Conservation (phyloP, 768 basidiomycete genomes). For the Lentinus brumalis region DNA sequence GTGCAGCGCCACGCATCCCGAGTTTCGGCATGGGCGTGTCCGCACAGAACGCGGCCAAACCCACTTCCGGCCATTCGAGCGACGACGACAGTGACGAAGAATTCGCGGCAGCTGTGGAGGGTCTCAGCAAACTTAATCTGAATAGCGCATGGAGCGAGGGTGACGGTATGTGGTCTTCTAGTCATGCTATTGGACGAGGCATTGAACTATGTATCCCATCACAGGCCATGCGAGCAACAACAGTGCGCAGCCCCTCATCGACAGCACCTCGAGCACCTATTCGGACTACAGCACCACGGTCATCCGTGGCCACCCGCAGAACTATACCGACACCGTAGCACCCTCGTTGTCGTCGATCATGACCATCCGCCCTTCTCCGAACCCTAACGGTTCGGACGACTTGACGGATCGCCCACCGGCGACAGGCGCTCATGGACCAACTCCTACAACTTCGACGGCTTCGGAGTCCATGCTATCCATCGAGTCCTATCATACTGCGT, state of each 20-base stretch:
- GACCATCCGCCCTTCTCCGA: slow-evolving; percentile 61
- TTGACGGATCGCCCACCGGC: slow-evolving; percentile 45
- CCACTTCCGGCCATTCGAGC: slow-evolving; percentile 34
- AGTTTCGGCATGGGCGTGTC: slow-evolving; percentile 77
- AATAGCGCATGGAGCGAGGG: slow-evolving; percentile 49
- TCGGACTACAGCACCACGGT: slow-evolving; percentile 75
- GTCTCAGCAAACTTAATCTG: slow-evolving; percentile 53
- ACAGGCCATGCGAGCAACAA: slow-evolving; percentile 37
- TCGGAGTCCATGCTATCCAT: slow-evolving; percentile 53
- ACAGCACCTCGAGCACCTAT: slow-evolving; percentile 42
- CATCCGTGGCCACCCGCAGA: slow-evolving; percentile 46
- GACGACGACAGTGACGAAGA: slow-evolving; percentile 70
- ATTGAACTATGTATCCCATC: slow-evolving; percentile 16
- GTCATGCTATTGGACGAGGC: not conserved
- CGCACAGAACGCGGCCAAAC: slow-evolving; percentile 38
- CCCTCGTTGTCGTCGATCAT: slow-evolving; percentile 72
- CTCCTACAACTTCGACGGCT: slow-evolving; percentile 17
- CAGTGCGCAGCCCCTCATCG: slow-evolving; percentile 59
- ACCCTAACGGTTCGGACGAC: slow-evolving; percentile 46
- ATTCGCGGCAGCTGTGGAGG: slow-evolving; percentile 59
- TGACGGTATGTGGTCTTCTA: slow-evolving; percentile 34
- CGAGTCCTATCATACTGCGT: slow-evolving; percentile 69
- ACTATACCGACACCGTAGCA: slow-evolving; percentile 39
- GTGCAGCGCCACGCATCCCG: slow-evolving; percentile 72
- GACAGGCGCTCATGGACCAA: slow-evolving; percentile 26